Evolutionary conservation across 2,329 filamentous ascomycete genomes (phyloP).

Genomic region (Fonsecaea nubica): DNA sequence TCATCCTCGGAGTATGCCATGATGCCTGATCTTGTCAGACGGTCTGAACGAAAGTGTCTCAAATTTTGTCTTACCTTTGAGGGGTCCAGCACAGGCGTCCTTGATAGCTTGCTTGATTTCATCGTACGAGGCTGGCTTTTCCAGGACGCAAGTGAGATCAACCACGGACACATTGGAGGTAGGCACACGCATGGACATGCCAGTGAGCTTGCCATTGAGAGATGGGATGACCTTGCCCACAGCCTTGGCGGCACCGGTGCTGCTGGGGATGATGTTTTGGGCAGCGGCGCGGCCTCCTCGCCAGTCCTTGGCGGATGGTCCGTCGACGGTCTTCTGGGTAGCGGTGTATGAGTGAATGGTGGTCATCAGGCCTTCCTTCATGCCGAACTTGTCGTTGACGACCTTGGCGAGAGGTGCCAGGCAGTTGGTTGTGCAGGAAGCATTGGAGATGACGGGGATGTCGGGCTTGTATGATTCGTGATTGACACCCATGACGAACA

Average conservation of each 20-base stretch:
- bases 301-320: slow-evolving; percentile 98
- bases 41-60: not conserved
- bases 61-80: slow-evolving; percentile 73
- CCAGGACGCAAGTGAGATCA: slow-evolving; percentile 90
- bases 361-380: slow-evolving; percentile 99
- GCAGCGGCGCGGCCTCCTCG: slow-evolving; percentile 97
- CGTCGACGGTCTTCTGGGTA: slow-evolving; percentile 99
- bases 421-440: slow-evolving; percentile 99
- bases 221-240: slow-evolving; percentile 99
- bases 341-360: slow-evolving; percentile 99
- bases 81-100: slow-evolving; percentile 79
- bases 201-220: slow-evolving; percentile 99
- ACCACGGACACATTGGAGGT: slow-evolving; percentile 99
- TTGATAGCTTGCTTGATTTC: slow-evolving; percentile 93
- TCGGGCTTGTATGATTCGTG: slow-evolving; percentile 89
- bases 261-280: slow-evolving; percentile 99
- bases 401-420: slow-evolving; percentile 99
- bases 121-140: slow-evolving; percentile 78
- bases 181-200: slow-evolving; percentile 99
- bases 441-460: slow-evolving; percentile 95
- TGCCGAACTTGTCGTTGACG: slow-evolving; percentile 96
- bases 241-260: slow-evolving; percentile 99
- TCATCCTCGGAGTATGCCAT: slow-evolving; percentile 97
- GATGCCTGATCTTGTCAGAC: slow-evolving; percentile 66
- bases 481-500: slow-evolving; percentile 99